These are phyloP conservation scores for Physcomitrellopsis africana DNA, from an alignment of 225 moss, liverwort and hornwort species.

Conservation along the genomic window DNA sequence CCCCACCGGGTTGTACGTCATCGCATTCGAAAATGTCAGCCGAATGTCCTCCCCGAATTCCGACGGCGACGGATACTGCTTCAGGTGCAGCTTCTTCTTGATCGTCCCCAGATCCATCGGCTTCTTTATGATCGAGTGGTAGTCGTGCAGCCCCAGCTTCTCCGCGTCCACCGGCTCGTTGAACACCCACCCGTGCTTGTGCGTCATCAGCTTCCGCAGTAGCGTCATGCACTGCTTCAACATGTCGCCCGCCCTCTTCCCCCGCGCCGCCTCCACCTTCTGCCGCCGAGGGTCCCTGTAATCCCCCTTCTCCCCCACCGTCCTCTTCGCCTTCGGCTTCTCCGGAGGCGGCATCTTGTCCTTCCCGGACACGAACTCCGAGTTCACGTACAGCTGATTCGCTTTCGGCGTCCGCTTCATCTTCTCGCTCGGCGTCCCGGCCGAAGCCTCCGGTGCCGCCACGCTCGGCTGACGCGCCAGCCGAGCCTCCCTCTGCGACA, in stretches of 20 bases:
- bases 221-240: conserved; percentile 42
- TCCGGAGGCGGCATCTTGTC: conserved; percentile 75
- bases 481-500: conserved; percentile 43
- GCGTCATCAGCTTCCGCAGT: conserved; percentile 32
- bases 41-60: conserved; percentile 49
- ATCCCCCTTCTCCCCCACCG: conserved; percentile 12
- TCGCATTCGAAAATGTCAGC: conserved; percentile 49
- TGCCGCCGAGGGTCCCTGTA: conserved; percentile 55
- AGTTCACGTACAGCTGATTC: conserved; percentile 66
- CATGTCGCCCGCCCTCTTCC: conserved; percentile 27
- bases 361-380: conserved; percentile 74
- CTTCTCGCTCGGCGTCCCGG: conserved; percentile 64
- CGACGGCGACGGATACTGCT: conserved; percentile 30
- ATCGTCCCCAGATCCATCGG: conserved; percentile 61
- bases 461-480: conserved; percentile 66
- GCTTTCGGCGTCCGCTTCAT: conserved; percentile 69
- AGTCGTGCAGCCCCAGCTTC: conserved; percentile 55
- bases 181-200: conserved; percentile 60
- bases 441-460: conserved; percentile 47
- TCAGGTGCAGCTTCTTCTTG: conserved; percentile 33
- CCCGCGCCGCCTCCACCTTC: conserved; percentile 64
- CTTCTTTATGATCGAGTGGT: conserved; percentile 44
- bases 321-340: conserved; percentile 41
- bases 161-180: conserved; percentile 56
- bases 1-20: conserved; percentile 50